Evolutionary conservation across 1,139 yeast species (phyloP), one percentile per base, ranked within the genome.

Genomic region (Candida mesenterica): DNA sequence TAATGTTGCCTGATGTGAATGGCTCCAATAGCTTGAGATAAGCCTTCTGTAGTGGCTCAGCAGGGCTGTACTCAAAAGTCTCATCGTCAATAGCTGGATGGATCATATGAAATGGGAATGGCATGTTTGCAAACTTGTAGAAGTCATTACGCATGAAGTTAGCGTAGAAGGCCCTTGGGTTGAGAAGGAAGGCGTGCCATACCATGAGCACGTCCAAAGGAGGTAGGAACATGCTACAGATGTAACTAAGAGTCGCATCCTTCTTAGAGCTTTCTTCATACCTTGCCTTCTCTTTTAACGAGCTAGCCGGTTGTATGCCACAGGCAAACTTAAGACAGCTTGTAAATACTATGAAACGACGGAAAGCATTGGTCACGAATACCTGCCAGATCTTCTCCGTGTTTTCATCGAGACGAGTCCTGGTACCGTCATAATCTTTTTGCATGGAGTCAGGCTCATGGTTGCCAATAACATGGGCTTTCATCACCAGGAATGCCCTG

Each of bases 191-290:
- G 3, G 65, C 42, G 43, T 68, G 72, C 73, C 73, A 68, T 1
- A 67, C 65, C 62, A 67, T 53, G 7, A 66, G 34, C 4, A 67
- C 59, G 39, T 66, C 72, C 31, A 64, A 43, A 2, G 68, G 68
- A 1, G 70, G 69, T 20, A 61, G n/a, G n/a, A n/a, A 28, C 14
- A n/a, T n/a, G n/a, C 22, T 19, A 19, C 6, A 6, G 9, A 19
- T 6, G 9, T 19, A 19, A 19, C 8, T 6, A 19, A 19, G 6
- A 19, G 22, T 19, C 6, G 22, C 8, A 19, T 19, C 9, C 22
- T 19, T 19, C 8, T 19, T 6, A 9, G 9, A 19, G 22, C 22
- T 9, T 19, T 19, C 22, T 9, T 19, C 22, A 19, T 6, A 19
- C 22, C 6, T 19, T 19, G 9, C 6, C 22, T 19, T 6, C 9